These are phyloP conservation scores for Ensete ventricosum DNA, from an alignment of 176 grass and related monocot genomes.

Conservation along the genomic window DNA sequence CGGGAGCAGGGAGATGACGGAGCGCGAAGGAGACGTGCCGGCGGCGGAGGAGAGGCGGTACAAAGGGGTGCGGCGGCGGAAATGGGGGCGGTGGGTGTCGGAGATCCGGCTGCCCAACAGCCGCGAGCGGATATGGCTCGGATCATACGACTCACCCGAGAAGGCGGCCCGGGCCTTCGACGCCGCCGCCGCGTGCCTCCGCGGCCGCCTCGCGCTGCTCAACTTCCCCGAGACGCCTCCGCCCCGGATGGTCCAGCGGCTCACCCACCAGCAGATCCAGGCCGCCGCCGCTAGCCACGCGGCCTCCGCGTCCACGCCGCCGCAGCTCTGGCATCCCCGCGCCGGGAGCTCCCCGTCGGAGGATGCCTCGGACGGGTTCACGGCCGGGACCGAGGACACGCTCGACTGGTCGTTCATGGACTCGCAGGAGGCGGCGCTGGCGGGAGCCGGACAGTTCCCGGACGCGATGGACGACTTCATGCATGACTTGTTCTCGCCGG, in stretches of 20 bases:
- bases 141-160: conserved; percentile 4
- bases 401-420: conserved; percentile 11
- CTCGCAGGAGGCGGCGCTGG: not conserved
- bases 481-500: not conserved
- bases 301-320: not conserved
- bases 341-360: not conserved
- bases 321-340: not conserved
- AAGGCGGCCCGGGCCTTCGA: conserved; percentile 13
- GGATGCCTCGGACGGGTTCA: not conserved
- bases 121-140: conserved; percentile 5
- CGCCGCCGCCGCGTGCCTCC: conserved; percentile 2
- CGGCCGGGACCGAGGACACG: not conserved
- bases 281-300: conserved; percentile 3
- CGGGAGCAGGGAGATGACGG: not conserved
- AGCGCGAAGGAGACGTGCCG: not conserved
- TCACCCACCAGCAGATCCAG: not conserved
- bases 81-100: conserved; percentile 9
- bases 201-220: not conserved
- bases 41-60: not conserved
- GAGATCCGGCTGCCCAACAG: conserved; percentile 9
- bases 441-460: not conserved
- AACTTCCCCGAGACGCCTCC: conserved; percentile 9
- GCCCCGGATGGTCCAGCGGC: not conserved
- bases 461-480: not conserved
- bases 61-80: not conserved